Percentiles rank a stretch among this genome's conserved stretches.
Conservation (phyloP, 495 filamentous ascomycete genomes). For the Neurospora sp. region DNA sequence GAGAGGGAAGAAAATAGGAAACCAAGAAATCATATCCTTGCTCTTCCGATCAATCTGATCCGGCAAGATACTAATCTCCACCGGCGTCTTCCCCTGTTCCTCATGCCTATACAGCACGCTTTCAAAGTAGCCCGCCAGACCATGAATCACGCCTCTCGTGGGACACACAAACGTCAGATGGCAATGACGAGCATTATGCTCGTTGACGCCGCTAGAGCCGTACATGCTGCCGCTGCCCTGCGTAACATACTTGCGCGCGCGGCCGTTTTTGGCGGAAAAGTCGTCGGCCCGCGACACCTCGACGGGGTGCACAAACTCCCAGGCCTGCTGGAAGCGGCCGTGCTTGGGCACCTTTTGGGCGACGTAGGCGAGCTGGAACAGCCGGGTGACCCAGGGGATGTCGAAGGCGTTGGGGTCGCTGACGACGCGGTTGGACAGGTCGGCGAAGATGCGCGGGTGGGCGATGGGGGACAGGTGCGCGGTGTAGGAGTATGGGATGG, state of each 20-base stretch:
- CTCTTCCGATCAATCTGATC: conserved; percentile 88
- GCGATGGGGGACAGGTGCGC: conserved; percentile 85
- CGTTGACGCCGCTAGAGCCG: conserved; percentile 56
- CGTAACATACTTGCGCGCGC: conserved; percentile 31
- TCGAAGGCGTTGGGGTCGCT: conserved; percentile 69
- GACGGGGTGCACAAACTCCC: conserved; percentile 51
- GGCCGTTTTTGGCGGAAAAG: conserved; percentile 40
- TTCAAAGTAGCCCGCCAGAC: conserved; percentile 92
- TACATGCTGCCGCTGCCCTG: conserved; percentile 51
- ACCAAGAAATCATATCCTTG: conserved; percentile 95
- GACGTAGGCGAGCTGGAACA: conserved; percentile 80
- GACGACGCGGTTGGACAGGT: conserved; percentile 50
- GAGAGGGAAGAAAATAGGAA: conserved; percentile 94
- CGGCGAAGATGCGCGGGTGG: conserved; percentile 75
- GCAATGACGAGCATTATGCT: conserved; percentile 76
- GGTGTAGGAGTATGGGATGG: conserved; percentile 85
- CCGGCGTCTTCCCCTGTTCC: conserved; percentile 28
- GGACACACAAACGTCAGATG: conserved; percentile 61
- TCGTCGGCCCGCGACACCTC: conserved; percentile 44
- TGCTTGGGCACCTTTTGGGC: conserved; percentile 44
- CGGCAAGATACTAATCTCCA: conserved; percentile 88
- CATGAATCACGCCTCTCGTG: conserved; percentile 76
- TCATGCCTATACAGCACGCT: conserved; percentile 61
- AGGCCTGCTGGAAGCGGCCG: conserved; percentile 53
- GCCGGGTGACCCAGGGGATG: conserved; percentile 84